Evolutionary conservation across 257 asterid species (phyloP).

Genomic region (Galeopsis tetrahit): DNA sequence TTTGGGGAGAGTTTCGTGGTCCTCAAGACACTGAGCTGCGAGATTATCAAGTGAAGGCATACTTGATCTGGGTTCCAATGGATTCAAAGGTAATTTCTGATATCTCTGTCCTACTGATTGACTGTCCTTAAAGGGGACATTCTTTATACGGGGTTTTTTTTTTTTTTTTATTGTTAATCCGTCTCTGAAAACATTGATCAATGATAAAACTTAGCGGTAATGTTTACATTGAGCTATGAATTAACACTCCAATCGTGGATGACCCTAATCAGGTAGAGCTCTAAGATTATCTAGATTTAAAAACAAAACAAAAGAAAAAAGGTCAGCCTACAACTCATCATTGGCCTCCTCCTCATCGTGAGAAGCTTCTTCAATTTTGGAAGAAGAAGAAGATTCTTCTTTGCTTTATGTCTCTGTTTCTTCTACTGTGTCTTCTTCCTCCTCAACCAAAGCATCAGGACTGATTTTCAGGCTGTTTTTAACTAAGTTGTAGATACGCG

Average conservation of each 20-base stretch:
- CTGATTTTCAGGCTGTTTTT: conserved; percentile 71
- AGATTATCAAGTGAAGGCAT: too few relatives aligned
- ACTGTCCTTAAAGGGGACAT: too few relatives aligned
- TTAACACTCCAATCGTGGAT: neutral
- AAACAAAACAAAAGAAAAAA: too few relatives aligned
- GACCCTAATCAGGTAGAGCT: neutral
- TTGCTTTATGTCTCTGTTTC: conserved; percentile 55
- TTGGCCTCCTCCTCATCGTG: conserved; percentile 50
- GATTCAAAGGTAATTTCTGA: too few relatives aligned
- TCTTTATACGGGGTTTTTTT: too few relatives aligned
- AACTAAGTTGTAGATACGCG: conserved; percentile 70
- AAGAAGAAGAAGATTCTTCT: conserved; percentile 48
- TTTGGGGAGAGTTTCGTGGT: too few relatives aligned
- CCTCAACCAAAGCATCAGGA: conserved; percentile 75
- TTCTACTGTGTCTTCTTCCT: conserved; percentile 68
- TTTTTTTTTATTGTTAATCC: neutral
- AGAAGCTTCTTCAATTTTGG: conserved; percentile 30
- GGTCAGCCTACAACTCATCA: conserved; percentile 69
- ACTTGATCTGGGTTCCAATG: too few relatives aligned
- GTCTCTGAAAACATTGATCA: neutral
- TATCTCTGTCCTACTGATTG: too few relatives aligned
- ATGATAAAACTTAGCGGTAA: neutral
- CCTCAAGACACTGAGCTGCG: too few relatives aligned
- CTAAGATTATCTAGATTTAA: neutral
- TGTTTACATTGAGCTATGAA: neutral